These are phyloP conservation scores for Alloascoidea hylecoeti DNA, from an alignment of 805 yeast genomes.

Conservation along the genomic window DNA sequence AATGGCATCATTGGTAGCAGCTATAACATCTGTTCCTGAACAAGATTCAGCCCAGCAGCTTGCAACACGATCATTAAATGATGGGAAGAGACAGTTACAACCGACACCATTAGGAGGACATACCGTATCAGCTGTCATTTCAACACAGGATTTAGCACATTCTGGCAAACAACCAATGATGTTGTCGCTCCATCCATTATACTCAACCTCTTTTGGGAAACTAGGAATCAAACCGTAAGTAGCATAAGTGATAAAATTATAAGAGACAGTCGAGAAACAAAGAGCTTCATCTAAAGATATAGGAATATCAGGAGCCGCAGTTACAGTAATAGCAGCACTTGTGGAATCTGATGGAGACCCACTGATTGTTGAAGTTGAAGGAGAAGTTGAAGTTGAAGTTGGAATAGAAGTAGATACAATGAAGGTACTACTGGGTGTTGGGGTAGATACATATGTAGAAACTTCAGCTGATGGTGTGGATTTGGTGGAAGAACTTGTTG, in stretches of 20 bases:
- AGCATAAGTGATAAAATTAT: no score
- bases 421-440: conserved; percentile 4
- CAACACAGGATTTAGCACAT: conserved; percentile 26
- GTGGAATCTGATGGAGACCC: neutral
- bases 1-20: conserved; percentile 26
- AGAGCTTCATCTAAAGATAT: no score
- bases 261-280: no score
- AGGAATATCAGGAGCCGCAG: no score
- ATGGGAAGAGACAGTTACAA: conserved; percentile 33
- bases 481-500: no score
- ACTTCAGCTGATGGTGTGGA: conserved; percentile 4
- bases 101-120: conserved; percentile 42
- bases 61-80: conserved; percentile 28
- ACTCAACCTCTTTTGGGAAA: conserved; percentile 30
- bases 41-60: conserved; percentile 26
- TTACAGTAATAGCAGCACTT: no score
- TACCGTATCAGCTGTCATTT: conserved; percentile 23
- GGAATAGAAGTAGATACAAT: conserved; percentile 3
- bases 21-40: conserved; percentile 20
- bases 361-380: neutral
- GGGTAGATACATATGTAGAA: conserved; percentile 4
- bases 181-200: conserved; percentile 35
- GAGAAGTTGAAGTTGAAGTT: conserved; percentile 1
- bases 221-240: no score
- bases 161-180: conserved; percentile 22